Conservation (phyloP, 1,284 basidiomycete species). For the Rhodofomes roseus region DNA sequence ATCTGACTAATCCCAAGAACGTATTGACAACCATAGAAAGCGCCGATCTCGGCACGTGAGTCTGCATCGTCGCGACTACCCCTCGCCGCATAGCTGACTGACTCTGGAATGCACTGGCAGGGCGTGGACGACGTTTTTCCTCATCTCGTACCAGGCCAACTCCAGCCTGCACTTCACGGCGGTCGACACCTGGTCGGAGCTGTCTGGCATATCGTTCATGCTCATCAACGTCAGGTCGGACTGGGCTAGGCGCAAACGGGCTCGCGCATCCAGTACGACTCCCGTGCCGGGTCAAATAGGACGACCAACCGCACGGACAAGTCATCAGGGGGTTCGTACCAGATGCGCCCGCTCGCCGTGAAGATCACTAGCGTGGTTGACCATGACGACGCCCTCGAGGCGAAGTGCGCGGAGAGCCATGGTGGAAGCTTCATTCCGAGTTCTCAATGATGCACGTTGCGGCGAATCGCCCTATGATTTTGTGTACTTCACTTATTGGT, state of each 20-base stretch:
- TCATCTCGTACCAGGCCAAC: background rate
- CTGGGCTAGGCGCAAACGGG: constrained; percentile 4
- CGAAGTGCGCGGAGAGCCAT: background rate
- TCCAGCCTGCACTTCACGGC: background rate
- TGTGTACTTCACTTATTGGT: too few species aligned
- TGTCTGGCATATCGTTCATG: constrained; percentile 7
- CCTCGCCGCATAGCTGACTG: background rate
- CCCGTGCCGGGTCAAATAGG: too few species aligned
- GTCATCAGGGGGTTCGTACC: too few species aligned
- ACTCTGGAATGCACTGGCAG: background rate
- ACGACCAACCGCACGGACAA: too few species aligned
- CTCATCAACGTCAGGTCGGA: constrained; percentile 7
- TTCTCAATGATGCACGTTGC: too few species aligned
- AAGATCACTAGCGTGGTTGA: too few species aligned
- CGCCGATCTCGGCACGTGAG: constrained; percentile 1
- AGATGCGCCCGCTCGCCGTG: too few species aligned
- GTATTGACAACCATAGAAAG: constrained; percentile 1
- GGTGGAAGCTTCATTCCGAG: too few species aligned
- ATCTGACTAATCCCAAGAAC: background rate
- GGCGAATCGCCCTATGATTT: too few species aligned
- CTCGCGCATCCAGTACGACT: too few species aligned
- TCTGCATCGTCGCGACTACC: background rate
- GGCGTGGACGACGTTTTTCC: background rate
- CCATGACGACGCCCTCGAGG: background rate
- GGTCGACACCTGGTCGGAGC: background rate